phyloP scores from a whole-genome alignment of 345 rosid species.

The Pugionium dolabratum region DNA sequence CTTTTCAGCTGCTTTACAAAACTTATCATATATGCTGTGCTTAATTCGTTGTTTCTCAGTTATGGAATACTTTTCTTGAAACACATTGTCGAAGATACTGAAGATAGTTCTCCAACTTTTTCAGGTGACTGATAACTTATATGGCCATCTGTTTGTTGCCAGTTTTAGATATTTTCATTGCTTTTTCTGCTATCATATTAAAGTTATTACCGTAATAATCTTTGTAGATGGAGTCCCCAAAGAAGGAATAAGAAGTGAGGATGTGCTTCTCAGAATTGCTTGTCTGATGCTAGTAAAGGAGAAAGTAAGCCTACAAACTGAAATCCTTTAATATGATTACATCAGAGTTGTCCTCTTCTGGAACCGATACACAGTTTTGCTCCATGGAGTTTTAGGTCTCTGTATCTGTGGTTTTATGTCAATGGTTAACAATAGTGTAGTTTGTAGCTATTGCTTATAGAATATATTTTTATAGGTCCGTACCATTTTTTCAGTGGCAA shows the following conservation, averaged over 20 bases:
- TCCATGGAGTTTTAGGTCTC: slow-evolving; percentile 5
- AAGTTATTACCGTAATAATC: slow-evolving; percentile 19
- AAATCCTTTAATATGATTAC: slow-evolving; percentile 7
- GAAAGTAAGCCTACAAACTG: slow-evolving; percentile 52
- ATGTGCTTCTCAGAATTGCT: slow-evolving; percentile 70
- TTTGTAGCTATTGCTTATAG: no score
- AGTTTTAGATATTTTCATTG: neutral
- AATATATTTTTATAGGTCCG: no score
- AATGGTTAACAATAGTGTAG: neutral
- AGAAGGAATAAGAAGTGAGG: slow-evolving; percentile 60
- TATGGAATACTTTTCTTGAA: slow-evolving; percentile 65
- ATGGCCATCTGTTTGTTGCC: neutral
- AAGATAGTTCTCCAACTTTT: slow-evolving; percentile 49
- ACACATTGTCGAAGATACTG: slow-evolving; percentile 57
- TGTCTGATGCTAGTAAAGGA: slow-evolving; percentile 52
- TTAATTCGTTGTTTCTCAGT: slow-evolving; percentile 41
- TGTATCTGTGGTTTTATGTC: neutral
- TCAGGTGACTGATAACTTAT: slow-evolving; percentile 51
- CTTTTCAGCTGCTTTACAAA: neutral
- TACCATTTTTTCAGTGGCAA: no score
- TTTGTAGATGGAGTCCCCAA: slow-evolving; percentile 85
- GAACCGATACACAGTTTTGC: neutral
- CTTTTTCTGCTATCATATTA: neutral
- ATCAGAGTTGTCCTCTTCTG: slow-evolving; percentile 1
- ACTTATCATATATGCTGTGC: neutral